A percentile compares a stretch with the other conserved stretches of the same genome.
Conservation (phyloP, 1,139 yeast species). For the Eremothecium gossypii region DNA sequence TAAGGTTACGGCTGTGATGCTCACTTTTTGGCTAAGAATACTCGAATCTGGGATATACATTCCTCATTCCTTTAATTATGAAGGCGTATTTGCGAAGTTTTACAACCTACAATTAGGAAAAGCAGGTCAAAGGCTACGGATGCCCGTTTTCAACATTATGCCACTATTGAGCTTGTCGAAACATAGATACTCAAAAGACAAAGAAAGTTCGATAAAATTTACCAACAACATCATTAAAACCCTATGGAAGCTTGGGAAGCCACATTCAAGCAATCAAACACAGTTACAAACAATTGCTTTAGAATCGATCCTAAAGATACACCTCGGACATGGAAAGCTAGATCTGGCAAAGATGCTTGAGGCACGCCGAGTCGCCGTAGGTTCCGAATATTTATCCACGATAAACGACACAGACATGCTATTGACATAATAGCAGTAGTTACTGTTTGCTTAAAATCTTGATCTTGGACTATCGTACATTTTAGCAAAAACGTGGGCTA, state of each 20-base stretch:
- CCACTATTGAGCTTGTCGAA: slow-evolving; percentile 16
- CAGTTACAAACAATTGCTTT: slow-evolving; percentile 9
- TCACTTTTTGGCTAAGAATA: slow-evolving; percentile 29
- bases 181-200: slow-evolving; percentile 1
- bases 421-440: too few species aligned
- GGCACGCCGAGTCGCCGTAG: too few species aligned
- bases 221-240: slow-evolving; percentile 14
- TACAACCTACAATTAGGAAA: slow-evolving; percentile 43
- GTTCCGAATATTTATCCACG: too few species aligned
- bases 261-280: background rate
- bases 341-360: background rate
- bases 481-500: too few species aligned
- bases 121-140: slow-evolving; percentile 11
- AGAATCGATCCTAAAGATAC: slow-evolving; percentile 12
- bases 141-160: slow-evolving; percentile 12
- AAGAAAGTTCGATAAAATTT: slow-evolving; percentile 7
- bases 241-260: slow-evolving; percentile 9
- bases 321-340: slow-evolving; percentile 1
- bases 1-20: slow-evolving; percentile 18
- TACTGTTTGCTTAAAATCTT: too few species aligned
- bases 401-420: too few species aligned
- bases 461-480: too few species aligned
- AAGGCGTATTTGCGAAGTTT: slow-evolving; percentile 41
- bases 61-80: slow-evolving; percentile 32
- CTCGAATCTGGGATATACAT: slow-evolving; percentile 27